A percentile compares a stretch with the other conserved stretches of the same genome.
These are phyloP conservation scores for Colletotrichum eleusines DNA, from an alignment of 2,329 filamentous ascomycete species.

Conservation along the genomic window DNA sequence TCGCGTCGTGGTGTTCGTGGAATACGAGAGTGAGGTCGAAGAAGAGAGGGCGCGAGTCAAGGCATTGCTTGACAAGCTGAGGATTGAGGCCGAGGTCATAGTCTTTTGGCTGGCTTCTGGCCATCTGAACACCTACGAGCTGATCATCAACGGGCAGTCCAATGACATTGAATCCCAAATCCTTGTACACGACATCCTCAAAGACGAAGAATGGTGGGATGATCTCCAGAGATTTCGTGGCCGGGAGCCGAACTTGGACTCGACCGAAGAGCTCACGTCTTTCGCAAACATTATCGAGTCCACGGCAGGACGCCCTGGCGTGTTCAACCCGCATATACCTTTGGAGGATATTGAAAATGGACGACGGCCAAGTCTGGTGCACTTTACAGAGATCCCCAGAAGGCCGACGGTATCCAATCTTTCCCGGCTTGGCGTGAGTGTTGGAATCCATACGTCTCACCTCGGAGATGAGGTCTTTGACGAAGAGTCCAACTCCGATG, in stretches of 20 bases:
- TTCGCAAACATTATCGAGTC: constrained; percentile 59
- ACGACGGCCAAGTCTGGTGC: constrained; percentile 64
- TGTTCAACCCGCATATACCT: constrained; percentile 57
- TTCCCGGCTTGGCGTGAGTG: constrained; percentile 71
- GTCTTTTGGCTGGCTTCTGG: constrained; percentile 88
- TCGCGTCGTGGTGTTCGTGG: constrained; percentile 87
- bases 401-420: constrained; percentile 67
- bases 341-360: constrained; percentile 45
- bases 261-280: constrained; percentile 58
- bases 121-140: constrained; percentile 77
- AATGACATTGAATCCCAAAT: constrained; percentile 59
- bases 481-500: constrained; percentile 49
- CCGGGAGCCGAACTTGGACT: constrained; percentile 52
- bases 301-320: constrained; percentile 56
- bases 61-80: constrained; percentile 80
- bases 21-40: constrained; percentile 86
- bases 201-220: constrained; percentile 85
- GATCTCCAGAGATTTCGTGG: constrained; percentile 72
- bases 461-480: constrained; percentile 72
- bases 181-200: constrained; percentile 74
- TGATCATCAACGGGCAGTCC: constrained; percentile 78
- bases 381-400: constrained; percentile 72
- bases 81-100: constrained; percentile 82
- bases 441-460: constrained; percentile 82
- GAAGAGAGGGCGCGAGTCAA: constrained; percentile 81